phyloP scores from a whole-genome alignment of 129 eudicot species.

The Artemisia tridentata region DNA sequence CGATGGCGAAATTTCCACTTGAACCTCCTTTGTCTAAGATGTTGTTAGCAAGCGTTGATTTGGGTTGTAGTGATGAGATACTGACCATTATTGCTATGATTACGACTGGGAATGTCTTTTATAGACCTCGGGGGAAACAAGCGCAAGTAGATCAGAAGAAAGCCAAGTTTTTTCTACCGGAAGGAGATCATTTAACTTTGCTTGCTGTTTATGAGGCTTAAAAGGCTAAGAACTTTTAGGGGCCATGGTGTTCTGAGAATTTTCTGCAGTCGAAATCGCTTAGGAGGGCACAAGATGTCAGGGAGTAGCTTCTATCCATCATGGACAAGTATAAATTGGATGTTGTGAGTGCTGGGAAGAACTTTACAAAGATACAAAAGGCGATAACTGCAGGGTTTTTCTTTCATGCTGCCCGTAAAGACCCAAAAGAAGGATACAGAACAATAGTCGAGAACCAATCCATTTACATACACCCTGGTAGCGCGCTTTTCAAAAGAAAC shows the following conservation, averaged over 20 bases:
- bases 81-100: slow-evolving; percentile 93
- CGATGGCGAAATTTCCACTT: slow-evolving; percentile 84
- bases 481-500: slow-evolving; percentile 20
- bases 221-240: slow-evolving; percentile 80
- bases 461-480: slow-evolving; percentile 48
- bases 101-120: slow-evolving; percentile 78
- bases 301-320: slow-evolving; percentile 79
- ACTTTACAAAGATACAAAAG: slow-evolving; percentile 43
- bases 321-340: slow-evolving; percentile 84
- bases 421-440: slow-evolving; percentile 35
- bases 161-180: slow-evolving; percentile 87
- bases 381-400: slow-evolving; percentile 50
- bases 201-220: slow-evolving; percentile 97
- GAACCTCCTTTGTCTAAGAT: slow-evolving; percentile 88
- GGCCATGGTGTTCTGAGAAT: slow-evolving; percentile 89
- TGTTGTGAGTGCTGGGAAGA: slow-evolving; percentile 38
- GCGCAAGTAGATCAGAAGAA: slow-evolving; percentile 85
- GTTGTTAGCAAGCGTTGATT: slow-evolving; percentile 87
- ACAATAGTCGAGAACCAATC: slow-evolving; percentile 44
- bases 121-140: slow-evolving; percentile 88
- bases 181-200: slow-evolving; percentile 82
- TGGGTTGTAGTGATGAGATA: slow-evolving; percentile 94
- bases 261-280: slow-evolving; percentile 75
- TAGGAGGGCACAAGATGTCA: slow-evolving; percentile 90
- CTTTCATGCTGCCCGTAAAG: slow-evolving; percentile 44